Percentiles rank a stretch among this genome's conserved stretches.
These are phyloP conservation scores for Sporothrix phasma DNA, from an alignment of 2,329 filamentous ascomycete genomes.

Conservation along the genomic window DNA sequence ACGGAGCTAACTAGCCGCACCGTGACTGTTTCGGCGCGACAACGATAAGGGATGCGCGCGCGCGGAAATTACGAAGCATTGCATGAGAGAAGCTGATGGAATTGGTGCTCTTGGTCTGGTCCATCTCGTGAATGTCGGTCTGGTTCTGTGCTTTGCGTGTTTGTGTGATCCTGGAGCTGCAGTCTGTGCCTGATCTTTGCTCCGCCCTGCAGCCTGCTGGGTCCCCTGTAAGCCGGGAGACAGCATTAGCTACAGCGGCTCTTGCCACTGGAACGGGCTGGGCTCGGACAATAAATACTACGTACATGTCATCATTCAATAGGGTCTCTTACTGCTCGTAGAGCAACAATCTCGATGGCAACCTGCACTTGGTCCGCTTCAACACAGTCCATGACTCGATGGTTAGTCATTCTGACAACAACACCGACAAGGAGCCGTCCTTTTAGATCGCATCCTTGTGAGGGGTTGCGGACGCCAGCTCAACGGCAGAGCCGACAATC, in stretches of 20 bases:
- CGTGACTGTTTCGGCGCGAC: conserved; percentile 7
- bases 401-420: background rate
- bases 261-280: background rate
- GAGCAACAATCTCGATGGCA: background rate
- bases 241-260: background rate
- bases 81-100: background rate
- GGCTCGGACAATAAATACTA: too few relatives aligned
- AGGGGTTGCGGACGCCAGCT: background rate
- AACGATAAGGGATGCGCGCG: background rate
- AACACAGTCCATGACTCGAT: background rate
- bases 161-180: background rate
- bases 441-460: background rate
- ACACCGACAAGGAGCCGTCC: background rate
- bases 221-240: background rate
- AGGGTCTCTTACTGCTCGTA: too few relatives aligned
- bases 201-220: background rate
- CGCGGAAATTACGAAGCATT: background rate
- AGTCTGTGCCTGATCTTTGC: background rate
- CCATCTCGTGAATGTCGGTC: background rate
- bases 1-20: background rate
- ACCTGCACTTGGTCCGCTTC: background rate
- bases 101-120: background rate
- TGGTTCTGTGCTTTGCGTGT: background rate
- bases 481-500: background rate
- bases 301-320: too few relatives aligned